A percentile compares a stretch with the other conserved stretches of the same genome.
Conservation (phyloP, 805 yeast genomes). For the Candida corydali region DNA sequence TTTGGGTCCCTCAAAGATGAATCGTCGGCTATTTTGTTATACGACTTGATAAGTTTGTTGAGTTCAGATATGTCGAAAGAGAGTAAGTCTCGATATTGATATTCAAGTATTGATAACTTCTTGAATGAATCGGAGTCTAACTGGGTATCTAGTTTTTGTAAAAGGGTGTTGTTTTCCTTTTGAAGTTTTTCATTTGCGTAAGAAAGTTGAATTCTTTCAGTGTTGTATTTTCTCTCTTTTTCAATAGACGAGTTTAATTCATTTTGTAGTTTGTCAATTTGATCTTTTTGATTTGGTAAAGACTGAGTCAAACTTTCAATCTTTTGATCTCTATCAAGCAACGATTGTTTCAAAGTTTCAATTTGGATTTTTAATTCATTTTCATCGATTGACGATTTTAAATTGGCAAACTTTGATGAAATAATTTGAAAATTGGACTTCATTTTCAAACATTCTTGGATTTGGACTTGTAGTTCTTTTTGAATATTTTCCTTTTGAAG, state of each 20-base stretch:
- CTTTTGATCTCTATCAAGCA: constrained; percentile 16
- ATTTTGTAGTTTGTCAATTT: constrained; percentile 27
- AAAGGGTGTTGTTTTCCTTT: constrained; percentile 34
- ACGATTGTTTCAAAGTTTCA: constrained; percentile 12
- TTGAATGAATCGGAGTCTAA: constrained; percentile 8
- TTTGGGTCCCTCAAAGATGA: constrained; percentile 57
- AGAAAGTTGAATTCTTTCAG: constrained; percentile 42
- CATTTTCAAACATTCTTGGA: constrained; percentile 18
- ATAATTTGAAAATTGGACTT: constrained; percentile 17
- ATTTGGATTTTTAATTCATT: constrained; percentile 4
- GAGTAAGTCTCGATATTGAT: constrained; percentile 40
- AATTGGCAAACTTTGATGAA: constrained; percentile 16
- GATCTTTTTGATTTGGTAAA: constrained; percentile 11
- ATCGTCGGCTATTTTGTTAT: constrained; percentile 55
- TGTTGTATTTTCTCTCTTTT: constrained; percentile 38
- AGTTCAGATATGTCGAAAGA: constrained; percentile 43
- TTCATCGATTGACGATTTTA: constrained; percentile 11
- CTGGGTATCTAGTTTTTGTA: constrained; percentile 22
- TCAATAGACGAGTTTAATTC: constrained; percentile 40
- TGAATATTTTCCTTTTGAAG: constrained; percentile 17
- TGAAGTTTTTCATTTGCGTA: constrained; percentile 35
- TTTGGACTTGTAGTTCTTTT: constrained; percentile 18
- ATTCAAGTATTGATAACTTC: constrained; percentile 28
- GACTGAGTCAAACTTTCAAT: constrained; percentile 12
- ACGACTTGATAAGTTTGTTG: constrained; percentile 45